phyloP scores from a whole-genome alignment of 495 filamentous ascomycete species.

The Neurospora sp. region DNA sequence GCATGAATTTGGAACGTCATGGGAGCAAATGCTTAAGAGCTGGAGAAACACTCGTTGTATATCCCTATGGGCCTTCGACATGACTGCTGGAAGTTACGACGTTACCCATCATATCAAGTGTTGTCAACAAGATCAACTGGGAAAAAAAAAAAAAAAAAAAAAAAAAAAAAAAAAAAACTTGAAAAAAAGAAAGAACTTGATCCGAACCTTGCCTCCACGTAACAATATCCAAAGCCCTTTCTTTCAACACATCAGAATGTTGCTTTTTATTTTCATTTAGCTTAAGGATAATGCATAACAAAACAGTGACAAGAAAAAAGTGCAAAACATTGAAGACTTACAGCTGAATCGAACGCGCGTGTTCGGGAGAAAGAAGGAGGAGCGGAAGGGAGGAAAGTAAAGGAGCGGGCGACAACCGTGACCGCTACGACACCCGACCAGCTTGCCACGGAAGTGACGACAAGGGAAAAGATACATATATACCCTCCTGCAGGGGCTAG shows the following conservation, averaged over 20 bases:
- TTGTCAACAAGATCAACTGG: neutral
- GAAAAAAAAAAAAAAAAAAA: neutral
- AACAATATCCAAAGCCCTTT: neutral
- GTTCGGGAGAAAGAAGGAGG: neutral
- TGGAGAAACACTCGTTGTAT: neutral
- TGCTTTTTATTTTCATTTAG: neutral
- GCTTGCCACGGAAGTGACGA: neutral
- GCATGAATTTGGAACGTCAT: too few relatives aligned
- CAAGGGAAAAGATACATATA: neutral
- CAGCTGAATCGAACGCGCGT: neutral
- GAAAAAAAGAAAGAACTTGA: neutral
- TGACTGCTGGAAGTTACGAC: neutral
- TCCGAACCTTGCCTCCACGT: neutral
- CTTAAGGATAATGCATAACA: neutral
- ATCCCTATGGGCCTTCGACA: neutral
- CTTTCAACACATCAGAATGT: neutral
- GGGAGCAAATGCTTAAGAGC: too few relatives aligned
- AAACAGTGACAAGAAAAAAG: neutral
- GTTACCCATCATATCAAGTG: neutral
- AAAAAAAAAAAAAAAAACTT: neutral
- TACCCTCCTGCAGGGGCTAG: neutral
- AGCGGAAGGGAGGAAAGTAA: neutral
- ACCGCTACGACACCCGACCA: neutral
- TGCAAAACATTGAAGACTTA: neutral
- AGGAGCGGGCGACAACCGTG: neutral